Evolutionary conservation across 2,329 filamentous ascomycete species (phyloP).

Genomic region (Paraphaeosphaeria sporulosa): DNA sequence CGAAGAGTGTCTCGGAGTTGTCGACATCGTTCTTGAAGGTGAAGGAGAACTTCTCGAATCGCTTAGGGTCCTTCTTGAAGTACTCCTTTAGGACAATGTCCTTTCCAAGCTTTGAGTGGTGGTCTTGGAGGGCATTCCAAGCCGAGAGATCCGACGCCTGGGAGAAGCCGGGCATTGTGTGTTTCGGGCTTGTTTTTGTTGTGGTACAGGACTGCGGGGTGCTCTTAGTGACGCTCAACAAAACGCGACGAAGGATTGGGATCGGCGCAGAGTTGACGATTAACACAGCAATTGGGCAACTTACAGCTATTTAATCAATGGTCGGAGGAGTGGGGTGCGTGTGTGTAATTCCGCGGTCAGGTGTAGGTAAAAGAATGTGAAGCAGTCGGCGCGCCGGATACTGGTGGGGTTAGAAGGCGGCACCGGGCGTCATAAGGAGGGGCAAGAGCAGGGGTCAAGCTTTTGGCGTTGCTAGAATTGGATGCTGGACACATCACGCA

Average conservation of each 20-base stretch:
- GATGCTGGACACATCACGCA: slow-evolving; percentile 10
- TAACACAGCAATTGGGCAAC: slow-evolving; percentile 17
- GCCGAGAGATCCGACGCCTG: slow-evolving; percentile 85
- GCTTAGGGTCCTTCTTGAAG: slow-evolving; percentile 85
- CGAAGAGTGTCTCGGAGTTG: slow-evolving; percentile 88
- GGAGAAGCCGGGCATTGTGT: slow-evolving; percentile 69
- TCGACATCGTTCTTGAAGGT: slow-evolving; percentile 83
- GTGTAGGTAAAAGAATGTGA: slow-evolving; percentile 19
- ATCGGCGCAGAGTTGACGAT: slow-evolving; percentile 18
- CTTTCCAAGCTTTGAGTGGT: slow-evolving; percentile 86
- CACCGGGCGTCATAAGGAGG: slow-evolving; percentile 10
- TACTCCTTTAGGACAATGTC: slow-evolving; percentile 92
- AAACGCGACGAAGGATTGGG: slow-evolving; percentile 17
- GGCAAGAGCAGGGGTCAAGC: slow-evolving; percentile 8
- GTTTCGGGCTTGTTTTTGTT: slow-evolving; percentile 12
- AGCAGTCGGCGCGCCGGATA: slow-evolving; percentile 3
- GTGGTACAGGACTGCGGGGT: slow-evolving; percentile 32
- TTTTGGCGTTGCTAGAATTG: slow-evolving; percentile 11
- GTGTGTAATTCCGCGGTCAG: slow-evolving; percentile 19
- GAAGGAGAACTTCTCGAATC: slow-evolving; percentile 89
- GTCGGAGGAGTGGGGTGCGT: not conserved
- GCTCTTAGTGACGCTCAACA: slow-evolving; percentile 18
- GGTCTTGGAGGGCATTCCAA: slow-evolving; percentile 90
- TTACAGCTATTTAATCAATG: slow-evolving; percentile 6
- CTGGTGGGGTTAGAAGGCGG: slow-evolving; percentile 8